Percentiles rank a stretch among this genome's conserved stretches.
Evolutionary conservation across 2,329 filamentous ascomycete species (phyloP).

Genomic region (Teratosphaeria pseudoeucalypti): DNA sequence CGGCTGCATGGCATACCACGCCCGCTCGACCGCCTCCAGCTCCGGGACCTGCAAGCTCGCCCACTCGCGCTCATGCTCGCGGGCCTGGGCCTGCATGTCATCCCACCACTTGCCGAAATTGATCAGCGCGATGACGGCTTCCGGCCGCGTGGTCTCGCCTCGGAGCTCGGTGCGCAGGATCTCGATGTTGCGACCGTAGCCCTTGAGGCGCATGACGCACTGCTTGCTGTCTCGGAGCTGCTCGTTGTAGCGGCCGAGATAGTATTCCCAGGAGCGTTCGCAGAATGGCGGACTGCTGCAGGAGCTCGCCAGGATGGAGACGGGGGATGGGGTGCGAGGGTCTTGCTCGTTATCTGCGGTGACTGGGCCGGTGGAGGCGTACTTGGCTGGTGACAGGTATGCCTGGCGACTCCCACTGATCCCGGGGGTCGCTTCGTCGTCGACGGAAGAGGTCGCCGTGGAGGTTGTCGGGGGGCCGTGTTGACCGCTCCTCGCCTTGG

Average conservation of each 20-base stretch:
- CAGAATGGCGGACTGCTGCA: slow-evolving; percentile 10
- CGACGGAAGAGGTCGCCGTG: background rate
- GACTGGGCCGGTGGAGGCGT: background rate
- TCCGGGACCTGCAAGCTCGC: slow-evolving; percentile 2
- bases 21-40: background rate
- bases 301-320: background rate
- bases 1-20: background rate
- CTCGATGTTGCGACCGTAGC: slow-evolving; percentile 22
- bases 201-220: slow-evolving; percentile 32
- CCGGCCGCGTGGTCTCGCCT: slow-evolving; percentile 3
- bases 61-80: slow-evolving; percentile 18
- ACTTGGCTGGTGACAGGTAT: background rate
- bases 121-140: slow-evolving; percentile 16
- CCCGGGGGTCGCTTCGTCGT: background rate
- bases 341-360: background rate
- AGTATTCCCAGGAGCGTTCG: slow-evolving; percentile 23
- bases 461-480: slow-evolving; percentile 11
- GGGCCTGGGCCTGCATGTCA: slow-evolving; percentile 25
- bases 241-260: slow-evolving; percentile 18
- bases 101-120: slow-evolving; percentile 32
- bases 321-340: background rate
- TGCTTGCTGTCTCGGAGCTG: slow-evolving; percentile 28
- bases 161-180: slow-evolving; percentile 14
- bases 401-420: background rate
- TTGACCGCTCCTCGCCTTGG: slow-evolving; percentile 7